A percentile compares a stretch with the other conserved stretches of the same genome.
These are phyloP conservation scores for Salix viminalis DNA, from an alignment of 345 rosid species.

Conservation along the genomic window DNA sequence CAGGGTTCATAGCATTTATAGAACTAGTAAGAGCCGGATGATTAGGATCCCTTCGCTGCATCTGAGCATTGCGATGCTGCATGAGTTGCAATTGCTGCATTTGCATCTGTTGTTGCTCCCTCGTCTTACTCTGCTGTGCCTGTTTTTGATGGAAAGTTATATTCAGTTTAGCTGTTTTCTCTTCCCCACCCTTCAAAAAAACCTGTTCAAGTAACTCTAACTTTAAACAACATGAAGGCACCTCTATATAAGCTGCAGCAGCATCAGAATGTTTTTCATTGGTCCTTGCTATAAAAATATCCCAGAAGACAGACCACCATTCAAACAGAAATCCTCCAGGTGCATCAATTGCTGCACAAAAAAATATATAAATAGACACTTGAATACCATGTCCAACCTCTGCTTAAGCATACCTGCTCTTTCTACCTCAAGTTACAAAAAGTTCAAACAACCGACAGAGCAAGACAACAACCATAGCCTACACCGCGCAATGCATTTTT, in stretches of 20 bases:
- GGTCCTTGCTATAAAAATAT: conserved; percentile 70
- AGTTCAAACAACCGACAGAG: background rate
- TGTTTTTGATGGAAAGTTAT: conserved; percentile 14
- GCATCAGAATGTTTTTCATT: conserved; percentile 62
- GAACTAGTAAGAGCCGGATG: conserved; percentile 45
- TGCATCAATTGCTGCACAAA: conserved; percentile 58
- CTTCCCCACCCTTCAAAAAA: background rate
- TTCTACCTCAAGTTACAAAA: background rate
- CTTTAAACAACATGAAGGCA: conserved; percentile 9
- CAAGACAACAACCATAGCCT: background rate
- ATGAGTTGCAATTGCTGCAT: conserved; percentile 61
- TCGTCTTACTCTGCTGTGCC: conserved; percentile 53
- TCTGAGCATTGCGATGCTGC: conserved; percentile 51
- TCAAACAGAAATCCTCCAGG: conserved; percentile 76
- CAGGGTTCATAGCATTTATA: conserved; percentile 39
- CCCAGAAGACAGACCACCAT: conserved; percentile 87
- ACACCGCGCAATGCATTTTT: background rate
- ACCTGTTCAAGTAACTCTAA: background rate
- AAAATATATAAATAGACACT: background rate
- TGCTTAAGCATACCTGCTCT: too few species aligned
- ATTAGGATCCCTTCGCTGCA: conserved; percentile 56
- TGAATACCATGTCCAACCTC: background rate
- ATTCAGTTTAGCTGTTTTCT: too few species aligned
- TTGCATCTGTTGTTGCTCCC: conserved; percentile 55
- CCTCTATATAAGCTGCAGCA: conserved; percentile 73